Conservation (phyloP, 257 asterid species). For the Fraxinus quadrangulata region DNA sequence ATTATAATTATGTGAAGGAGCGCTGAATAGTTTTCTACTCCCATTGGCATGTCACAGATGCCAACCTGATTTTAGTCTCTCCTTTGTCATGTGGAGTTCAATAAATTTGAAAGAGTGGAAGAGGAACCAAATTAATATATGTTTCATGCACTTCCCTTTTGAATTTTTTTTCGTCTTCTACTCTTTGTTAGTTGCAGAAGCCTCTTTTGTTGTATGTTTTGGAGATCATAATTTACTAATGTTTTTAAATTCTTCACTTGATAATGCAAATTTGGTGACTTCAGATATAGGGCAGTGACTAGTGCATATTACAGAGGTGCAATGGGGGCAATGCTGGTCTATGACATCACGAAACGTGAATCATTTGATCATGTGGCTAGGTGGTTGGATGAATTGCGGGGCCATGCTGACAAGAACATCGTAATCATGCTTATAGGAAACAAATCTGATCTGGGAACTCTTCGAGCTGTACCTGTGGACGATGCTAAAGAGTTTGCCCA, state of each 20-base stretch:
- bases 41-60: not conserved
- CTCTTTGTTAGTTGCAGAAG: not conserved
- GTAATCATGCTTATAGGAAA: slow-evolving; percentile 86
- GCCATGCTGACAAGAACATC: slow-evolving; percentile 81
- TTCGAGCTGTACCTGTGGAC: slow-evolving; percentile 66
- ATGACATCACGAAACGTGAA: slow-evolving; percentile 77
- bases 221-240: not conserved
- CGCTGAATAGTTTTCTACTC: slow-evolving; percentile 3
- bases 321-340: slow-evolving; percentile 89
- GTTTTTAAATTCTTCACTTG: slow-evolving; percentile 27
- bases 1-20: not conserved
- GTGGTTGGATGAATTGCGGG: slow-evolving; percentile 81
- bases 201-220: not conserved
- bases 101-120: not conserved
- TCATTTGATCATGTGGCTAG: slow-evolving; percentile 76
- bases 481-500: slow-evolving; percentile 88
- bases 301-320: slow-evolving; percentile 96
- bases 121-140: not conserved
- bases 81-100: not conserved
- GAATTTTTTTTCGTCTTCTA: not conserved
- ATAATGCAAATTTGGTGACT: slow-evolving; percentile 21
- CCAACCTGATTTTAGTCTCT: slow-evolving; percentile 6
- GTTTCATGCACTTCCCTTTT: slow-evolving; percentile 3
- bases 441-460: slow-evolving; percentile 71
- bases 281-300: slow-evolving; percentile 89